Evolutionary conservation across 768 basidiomycete species (phyloP).

Genomic region (Crepidotus variabilis): DNA sequence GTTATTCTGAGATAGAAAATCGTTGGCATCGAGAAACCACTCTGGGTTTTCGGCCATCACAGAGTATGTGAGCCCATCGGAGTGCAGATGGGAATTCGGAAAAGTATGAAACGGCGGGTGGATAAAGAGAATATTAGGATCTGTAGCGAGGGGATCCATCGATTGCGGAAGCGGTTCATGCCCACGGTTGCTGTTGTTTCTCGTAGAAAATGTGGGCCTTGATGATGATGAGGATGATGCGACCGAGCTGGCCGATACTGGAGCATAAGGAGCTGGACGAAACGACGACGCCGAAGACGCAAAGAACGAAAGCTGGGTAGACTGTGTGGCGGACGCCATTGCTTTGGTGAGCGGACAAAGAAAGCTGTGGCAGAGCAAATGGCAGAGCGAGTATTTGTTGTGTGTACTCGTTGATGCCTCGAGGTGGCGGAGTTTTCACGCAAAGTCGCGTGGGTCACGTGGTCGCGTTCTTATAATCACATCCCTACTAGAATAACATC

Average conservation of each 20-base stretch:
- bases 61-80: constrained; percentile 68
- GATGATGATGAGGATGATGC: constrained; percentile 19
- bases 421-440: constrained; percentile 33
- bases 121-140: constrained; percentile 65
- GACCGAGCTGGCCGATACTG: constrained; percentile 25
- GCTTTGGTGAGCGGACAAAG: constrained; percentile 8
- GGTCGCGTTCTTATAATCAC: constrained; percentile 13
- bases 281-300: constrained; percentile 61
- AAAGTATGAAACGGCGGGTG: constrained; percentile 71
- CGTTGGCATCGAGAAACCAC: constrained; percentile 73
- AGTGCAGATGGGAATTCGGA: constrained; percentile 54
- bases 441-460: constrained; percentile 35
- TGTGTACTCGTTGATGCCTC: constrained; percentile 28
- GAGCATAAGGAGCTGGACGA: constrained; percentile 61
- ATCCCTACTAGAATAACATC: constrained; percentile 8
- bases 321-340: constrained; percentile 16
- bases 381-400: constrained; percentile 8
- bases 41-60: constrained; percentile 72
- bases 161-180: constrained; percentile 43
- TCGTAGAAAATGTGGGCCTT: constrained; percentile 18
- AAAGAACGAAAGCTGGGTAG: constrained; percentile 58
- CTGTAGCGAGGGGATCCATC: constrained; percentile 68
- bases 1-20: constrained; percentile 51
- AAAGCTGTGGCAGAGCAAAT: no score
- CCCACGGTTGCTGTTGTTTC: constrained; percentile 31